Base-by-base conservation (phyloP, 805 yeast genomes). In the Cyberlindnera nakhonratchasimensis region DNA sequence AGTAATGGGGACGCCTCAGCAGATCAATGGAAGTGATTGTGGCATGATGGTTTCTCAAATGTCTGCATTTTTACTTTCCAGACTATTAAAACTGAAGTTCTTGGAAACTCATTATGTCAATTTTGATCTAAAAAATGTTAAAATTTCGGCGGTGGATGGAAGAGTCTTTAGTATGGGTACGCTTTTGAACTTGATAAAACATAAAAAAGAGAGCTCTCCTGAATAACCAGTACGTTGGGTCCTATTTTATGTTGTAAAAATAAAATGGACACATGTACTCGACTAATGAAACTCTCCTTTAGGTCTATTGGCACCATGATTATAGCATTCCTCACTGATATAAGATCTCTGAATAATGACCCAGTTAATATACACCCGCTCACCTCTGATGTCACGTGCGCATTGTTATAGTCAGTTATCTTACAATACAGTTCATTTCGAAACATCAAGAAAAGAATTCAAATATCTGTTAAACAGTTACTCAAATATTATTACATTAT, bases 11-110 rank as follows among this genome's bases (percentile, higher is more conserved):
- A 51, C 81, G 11, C 81, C 81, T 26, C 86, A 80, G 48, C 87
- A 80, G 58, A 63, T 68, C 12, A 80, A 80, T 55, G 80, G 80
- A 7, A 79, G 79, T 45, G 87, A 80, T 57, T 80, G 87, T 58
- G 87, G 87, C 59, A 56, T 50, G 55, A 54, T 56, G 53, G 52
- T 52, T 4, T 33, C 48, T 11, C 68, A 68, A 10, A 55, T 66
- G 11, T 62, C 74, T 39, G 65, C 66, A 2, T 48, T 62, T 8
- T 47, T 69, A 19, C 37, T 70, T 13, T 52, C 63, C 6, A 54
- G 70, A 31, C 38, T 71, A 23, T 39, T 71, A 9, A 46, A 60
- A 17, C 51, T 59, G 5, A 51, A 53, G 11, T 28, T 47, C 22
- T 30, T 55, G 22, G 53, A 57, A 11, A 59, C 58, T 19, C 57